Base-by-base conservation (phyloP, 2,329 filamentous ascomycete species). In the Ceratocystis huliohia region DNA sequence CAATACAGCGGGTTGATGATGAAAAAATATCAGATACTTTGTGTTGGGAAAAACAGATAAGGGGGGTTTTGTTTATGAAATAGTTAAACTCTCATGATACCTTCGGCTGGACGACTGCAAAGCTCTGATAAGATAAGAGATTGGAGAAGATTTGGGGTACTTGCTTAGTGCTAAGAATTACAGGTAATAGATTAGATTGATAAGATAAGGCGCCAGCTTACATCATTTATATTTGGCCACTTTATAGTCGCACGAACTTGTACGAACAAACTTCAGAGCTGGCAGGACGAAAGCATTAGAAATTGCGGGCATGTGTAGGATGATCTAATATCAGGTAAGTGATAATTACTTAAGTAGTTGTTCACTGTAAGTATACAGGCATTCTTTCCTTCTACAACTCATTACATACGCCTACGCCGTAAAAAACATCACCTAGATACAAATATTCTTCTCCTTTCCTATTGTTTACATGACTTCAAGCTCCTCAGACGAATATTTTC, bases 101-200 rank as follows among this genome's bases (percentile, higher is more conserved):
- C 13, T 25, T 22, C n/a, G 48, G 48, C 48, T 22, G 48, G 48
- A 50, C 37, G 10, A 41, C 37, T 22, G 20, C 48, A 50, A 25
- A 50, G 7, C 2, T 2, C 48, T 50, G 48, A 50, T 20, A 50
- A n/a, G 48, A 50, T 50, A 50, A 50, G 48, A 4, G 8, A 50
- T 50, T 22, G n/a, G 48, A 25, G n/a, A 50, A 48, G 3, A 48
- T 48, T 41, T 41, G 48, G 48, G 15, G 48, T 20, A 20, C 8
- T 20, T 7, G 48, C 48, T 53, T 3, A 20, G 48, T 53, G n/a
- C n/a, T 8, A 22, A 17, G 28, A 57, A 17, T 1, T n/a, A 33
- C 28, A 41, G 3, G 3, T 15, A 57, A 2, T 3, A 41, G 56
- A 61, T 61, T 37, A 66, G 64, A 66, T 66, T 66, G 64, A 66